A percentile compares a stretch with the other conserved stretches of the same genome.
Evolutionary conservation across 805 yeast genomes (phyloP).

Genomic region (Kodamaea neixiangensis): DNA sequence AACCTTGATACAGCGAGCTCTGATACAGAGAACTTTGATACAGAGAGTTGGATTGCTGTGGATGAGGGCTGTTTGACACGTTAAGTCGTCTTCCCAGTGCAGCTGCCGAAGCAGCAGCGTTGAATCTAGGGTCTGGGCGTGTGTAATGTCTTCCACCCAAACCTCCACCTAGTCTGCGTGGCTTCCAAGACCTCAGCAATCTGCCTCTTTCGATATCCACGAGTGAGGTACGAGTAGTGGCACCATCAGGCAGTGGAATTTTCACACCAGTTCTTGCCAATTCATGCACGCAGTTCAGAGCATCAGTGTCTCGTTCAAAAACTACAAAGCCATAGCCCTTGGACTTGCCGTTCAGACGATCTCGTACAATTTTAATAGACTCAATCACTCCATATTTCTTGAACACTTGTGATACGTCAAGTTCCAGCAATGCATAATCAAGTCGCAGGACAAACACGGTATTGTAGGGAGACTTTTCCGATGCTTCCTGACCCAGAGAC

Average conservation of each 20-base stretch:
- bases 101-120: slow-evolving; percentile 37
- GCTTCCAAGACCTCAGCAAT: slow-evolving; percentile 64
- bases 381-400: slow-evolving; percentile 71
- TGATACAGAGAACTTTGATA: background rate
- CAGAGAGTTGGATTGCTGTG: background rate
- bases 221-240: slow-evolving; percentile 48
- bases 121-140: slow-evolving; percentile 25
- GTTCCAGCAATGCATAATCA: slow-evolving; percentile 62
- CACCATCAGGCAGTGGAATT: slow-evolving; percentile 41
- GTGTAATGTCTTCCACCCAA: slow-evolving; percentile 81
- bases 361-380: slow-evolving; percentile 41
- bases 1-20: background rate
- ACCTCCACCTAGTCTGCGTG: slow-evolving; percentile 85
- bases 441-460: slow-evolving; percentile 81
- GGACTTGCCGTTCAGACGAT: slow-evolving; percentile 46
- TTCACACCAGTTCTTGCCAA: slow-evolving; percentile 48
- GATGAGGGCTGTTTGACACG: slow-evolving; percentile 3
- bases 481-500: slow-evolving; percentile 25
- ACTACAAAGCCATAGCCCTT: slow-evolving; percentile 85
- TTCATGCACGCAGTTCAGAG: slow-evolving; percentile 60
- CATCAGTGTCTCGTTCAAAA: slow-evolving; percentile 60
- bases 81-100: slow-evolving; percentile 26
- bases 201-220: slow-evolving; percentile 77
- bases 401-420: slow-evolving; percentile 66
- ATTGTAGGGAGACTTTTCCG: slow-evolving; percentile 61